These are phyloP conservation scores for Endoconidiophora laricicola DNA, from an alignment of 2,329 filamentous ascomycete species.

Conservation along the genomic window DNA sequence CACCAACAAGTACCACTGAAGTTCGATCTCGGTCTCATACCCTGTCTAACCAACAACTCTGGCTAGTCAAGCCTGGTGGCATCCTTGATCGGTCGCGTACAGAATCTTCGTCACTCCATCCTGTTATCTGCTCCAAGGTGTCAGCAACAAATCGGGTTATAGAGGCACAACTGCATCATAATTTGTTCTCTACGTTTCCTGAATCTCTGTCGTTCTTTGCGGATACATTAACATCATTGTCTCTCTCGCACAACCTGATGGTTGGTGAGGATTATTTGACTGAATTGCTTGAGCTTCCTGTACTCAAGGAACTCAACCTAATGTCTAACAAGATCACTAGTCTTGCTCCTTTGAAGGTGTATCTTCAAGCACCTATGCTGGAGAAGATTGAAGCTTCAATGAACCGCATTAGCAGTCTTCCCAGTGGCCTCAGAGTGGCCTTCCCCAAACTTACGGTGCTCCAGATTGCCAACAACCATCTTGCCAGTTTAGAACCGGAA, in stretches of 20 bases:
- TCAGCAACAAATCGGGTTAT: constrained; percentile 34
- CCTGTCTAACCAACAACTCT: constrained; percentile 29
- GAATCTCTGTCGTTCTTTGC: constrained; percentile 54
- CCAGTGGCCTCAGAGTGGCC: constrained; percentile 39
- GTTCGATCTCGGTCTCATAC: constrained; percentile 33
- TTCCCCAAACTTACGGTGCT: constrained; percentile 60
- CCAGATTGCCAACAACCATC: constrained; percentile 62
- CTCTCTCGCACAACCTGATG: constrained; percentile 60
- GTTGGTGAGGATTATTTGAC: constrained; percentile 47
- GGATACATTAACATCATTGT: constrained; percentile 52
- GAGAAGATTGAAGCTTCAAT: constrained; percentile 65
- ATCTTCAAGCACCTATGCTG: constrained; percentile 58
- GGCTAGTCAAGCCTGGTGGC: constrained; percentile 41
- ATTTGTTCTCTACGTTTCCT: constrained; percentile 56
- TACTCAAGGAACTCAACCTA: constrained; percentile 61
- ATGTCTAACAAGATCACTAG: constrained; percentile 56
- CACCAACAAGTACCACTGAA: not conserved
- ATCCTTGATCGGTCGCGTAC: constrained; percentile 56
- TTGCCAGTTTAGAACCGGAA: constrained; percentile 56
- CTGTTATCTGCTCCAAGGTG: constrained; percentile 38
- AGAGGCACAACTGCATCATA: constrained; percentile 58
- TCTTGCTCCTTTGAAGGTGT: constrained; percentile 45
- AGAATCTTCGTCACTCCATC: constrained; percentile 41
- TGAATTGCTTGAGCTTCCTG: constrained; percentile 51
- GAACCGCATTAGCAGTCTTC: constrained; percentile 62